Evolutionary conservation across 2,329 filamentous ascomycete genomes (phyloP).

Genomic region (Aspergillus pseudoviridinutans): DNA sequence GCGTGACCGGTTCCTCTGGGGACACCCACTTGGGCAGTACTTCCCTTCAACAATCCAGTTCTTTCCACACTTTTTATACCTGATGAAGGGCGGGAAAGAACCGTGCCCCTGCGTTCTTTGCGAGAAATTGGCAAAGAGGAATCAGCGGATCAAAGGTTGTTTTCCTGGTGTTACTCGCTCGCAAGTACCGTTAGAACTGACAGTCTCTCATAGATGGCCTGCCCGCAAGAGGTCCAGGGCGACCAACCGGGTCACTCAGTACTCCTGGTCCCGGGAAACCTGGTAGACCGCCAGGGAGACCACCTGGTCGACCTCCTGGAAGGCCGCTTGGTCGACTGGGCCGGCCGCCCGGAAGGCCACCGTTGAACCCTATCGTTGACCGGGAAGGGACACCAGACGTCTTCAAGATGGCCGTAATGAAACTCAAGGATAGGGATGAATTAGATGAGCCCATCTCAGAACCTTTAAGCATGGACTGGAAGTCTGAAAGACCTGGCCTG

Average conservation of each 20-base stretch:
- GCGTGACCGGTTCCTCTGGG: slow-evolving; percentile 55
- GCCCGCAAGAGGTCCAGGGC: slow-evolving; percentile 5
- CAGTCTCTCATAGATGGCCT: slow-evolving; percentile 1
- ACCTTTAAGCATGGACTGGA: slow-evolving; percentile 54
- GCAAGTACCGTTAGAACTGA: not conserved
- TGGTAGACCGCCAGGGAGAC: slow-evolving; percentile 4
- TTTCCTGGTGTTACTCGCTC: not conserved
- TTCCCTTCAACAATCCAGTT: slow-evolving; percentile 55
- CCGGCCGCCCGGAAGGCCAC: not conserved
- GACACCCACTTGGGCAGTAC: slow-evolving; percentile 49
- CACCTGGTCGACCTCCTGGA: slow-evolving; percentile 11
- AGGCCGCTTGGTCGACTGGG: slow-evolving; percentile 3
- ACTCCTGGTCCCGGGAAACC: not conserved
- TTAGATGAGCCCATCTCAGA: slow-evolving; percentile 49
- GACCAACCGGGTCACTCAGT: slow-evolving; percentile 2
- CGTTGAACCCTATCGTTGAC: slow-evolving; percentile 29
- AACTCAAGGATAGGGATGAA: slow-evolving; percentile 39
- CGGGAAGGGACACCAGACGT: slow-evolving; percentile 54
- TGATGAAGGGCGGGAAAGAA: slow-evolving; percentile 48
- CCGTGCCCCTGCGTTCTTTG: slow-evolving; percentile 53
- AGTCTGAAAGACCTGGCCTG: slow-evolving; percentile 45
- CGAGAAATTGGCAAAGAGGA: slow-evolving; percentile 14
- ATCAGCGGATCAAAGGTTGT: slow-evolving; percentile 10
- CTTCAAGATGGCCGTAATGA: slow-evolving; percentile 48
- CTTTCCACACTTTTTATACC: slow-evolving; percentile 53